Evolutionary conservation across 2,329 filamentous ascomycete genomes (phyloP).

Genomic region (Fusarium odoratissimum): DNA sequence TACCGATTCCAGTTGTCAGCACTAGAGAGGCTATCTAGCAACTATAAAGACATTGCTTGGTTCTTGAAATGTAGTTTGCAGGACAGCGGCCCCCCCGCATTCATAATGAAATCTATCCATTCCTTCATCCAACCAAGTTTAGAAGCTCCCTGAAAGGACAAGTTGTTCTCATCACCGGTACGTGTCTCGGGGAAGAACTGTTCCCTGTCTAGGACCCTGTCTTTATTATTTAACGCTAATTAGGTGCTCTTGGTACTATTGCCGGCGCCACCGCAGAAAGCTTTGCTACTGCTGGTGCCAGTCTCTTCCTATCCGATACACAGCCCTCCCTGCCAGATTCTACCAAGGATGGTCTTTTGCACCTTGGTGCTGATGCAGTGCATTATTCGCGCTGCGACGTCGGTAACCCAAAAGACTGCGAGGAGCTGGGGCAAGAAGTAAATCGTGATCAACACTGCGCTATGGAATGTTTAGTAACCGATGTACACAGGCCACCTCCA

Average conservation of each 20-base stretch:
- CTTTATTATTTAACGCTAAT: neutral
- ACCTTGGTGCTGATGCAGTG: neutral
- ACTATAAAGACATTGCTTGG: neutral
- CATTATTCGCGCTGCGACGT: neutral
- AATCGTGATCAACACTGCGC: fast-evolving
- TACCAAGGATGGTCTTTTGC: neutral
- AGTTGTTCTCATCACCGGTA: neutral
- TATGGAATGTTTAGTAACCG: fast-evolving
- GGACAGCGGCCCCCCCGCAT: neutral
- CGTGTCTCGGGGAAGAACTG: fast-evolving
- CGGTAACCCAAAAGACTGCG: neutral
- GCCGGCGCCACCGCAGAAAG: neutral
- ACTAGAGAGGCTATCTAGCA: fast-evolving
- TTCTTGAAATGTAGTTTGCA: neutral
- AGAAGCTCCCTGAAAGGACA: neutral
- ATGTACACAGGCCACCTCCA: fast-evolving
- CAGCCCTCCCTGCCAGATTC: neutral
- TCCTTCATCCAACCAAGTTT: neutral
- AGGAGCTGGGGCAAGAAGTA: neutral
- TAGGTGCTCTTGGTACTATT: neutral
- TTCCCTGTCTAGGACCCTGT: neutral
- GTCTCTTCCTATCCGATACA: neutral
- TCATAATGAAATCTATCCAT: neutral
- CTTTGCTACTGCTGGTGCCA: neutral
- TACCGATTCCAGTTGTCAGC: fast-evolving